Base-by-base conservation (phyloP, 768 basidiomycete species). In the Neoboletus brunneissimus region DNA sequence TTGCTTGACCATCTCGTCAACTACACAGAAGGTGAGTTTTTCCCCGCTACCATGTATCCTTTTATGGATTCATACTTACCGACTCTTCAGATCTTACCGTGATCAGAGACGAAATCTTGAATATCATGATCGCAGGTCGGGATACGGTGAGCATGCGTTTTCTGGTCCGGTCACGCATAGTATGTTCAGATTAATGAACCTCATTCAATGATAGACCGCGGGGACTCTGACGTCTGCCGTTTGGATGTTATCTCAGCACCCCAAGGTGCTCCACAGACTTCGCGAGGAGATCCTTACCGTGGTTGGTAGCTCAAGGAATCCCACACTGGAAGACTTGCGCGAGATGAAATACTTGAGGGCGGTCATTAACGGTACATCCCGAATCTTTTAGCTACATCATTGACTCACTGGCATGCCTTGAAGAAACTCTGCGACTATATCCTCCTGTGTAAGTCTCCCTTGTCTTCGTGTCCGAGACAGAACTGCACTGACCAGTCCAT, bases 321-420 rank as follows among this genome's bases (percentile, higher is more conserved):
- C 73, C 23, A 73, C 72, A 2, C 61, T 62, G 27, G 67, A 70
- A 6, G 68, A 73, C 44, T 56, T 74, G n/a, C 65, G 64, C 5
- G 65, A 65, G 11, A 74, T 79, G 74, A 77, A 73, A 38, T 78
- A 76, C 56, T 34, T 78, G 50, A 67, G 64, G 35, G 76, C 77
- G 18, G 69, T 78, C 20, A 72, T 78, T 23, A 72, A 71, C 22
- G 69, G 69, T 70, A 54, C n/a, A 63, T 51, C 8, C 10, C 41
- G 15, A 48, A 43, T 41, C 12, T 16, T 32, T 13, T 27, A 18
- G 16, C 18, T 55, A 25, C 34, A 41, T 34, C 38, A 23, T 56
- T 34, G 23, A 46, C 48, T 47, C 29, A 53, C n/a, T n/a, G n/a
- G n/a, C n/a, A n/a, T n/a, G 54, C 34, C 54, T 32, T 50, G 52